These are phyloP conservation scores for Suillus luteus DNA, from an alignment of 768 basidiomycete species.

Conservation along the genomic window DNA sequence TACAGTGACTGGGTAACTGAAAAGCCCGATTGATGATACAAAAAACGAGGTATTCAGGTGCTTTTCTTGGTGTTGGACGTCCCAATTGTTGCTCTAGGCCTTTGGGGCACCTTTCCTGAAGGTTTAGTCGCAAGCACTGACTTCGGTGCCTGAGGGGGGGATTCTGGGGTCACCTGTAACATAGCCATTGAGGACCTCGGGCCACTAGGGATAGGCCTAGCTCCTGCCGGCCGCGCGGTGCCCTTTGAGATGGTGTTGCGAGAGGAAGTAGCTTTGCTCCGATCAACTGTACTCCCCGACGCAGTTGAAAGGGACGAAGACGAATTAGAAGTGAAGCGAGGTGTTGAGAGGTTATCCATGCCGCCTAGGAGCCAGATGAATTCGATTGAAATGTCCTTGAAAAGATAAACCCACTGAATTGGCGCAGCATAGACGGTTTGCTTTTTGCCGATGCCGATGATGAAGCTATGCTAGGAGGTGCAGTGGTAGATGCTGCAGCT, in stretches of 20 bases:
- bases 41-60: not conserved
- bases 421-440: not conserved
- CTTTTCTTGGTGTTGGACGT: not conserved
- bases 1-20: not conserved
- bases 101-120: not conserved
- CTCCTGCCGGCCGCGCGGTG: not conserved
- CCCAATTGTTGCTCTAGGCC: not conserved
- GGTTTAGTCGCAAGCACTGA: not conserved
- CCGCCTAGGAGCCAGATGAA: not conserved
- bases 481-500: not conserved
- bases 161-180: not conserved
- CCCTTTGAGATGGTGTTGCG: not conserved
- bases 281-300: not conserved
- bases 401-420: slow-evolving; percentile 7
- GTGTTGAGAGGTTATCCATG: not conserved
- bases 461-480: not conserved
- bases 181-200: not conserved
- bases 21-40: too few species aligned
- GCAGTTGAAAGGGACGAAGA: not conserved
- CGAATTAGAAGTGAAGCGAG: not conserved
- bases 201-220: not conserved
- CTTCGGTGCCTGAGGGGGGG: not conserved
- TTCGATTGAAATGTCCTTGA: not conserved
- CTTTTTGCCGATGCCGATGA: not conserved
- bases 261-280: not conserved